Evolutionary conservation across 768 basidiomycete species (phyloP), one percentile per base, ranked within the genome.

Genomic region (Russula abietina): DNA sequence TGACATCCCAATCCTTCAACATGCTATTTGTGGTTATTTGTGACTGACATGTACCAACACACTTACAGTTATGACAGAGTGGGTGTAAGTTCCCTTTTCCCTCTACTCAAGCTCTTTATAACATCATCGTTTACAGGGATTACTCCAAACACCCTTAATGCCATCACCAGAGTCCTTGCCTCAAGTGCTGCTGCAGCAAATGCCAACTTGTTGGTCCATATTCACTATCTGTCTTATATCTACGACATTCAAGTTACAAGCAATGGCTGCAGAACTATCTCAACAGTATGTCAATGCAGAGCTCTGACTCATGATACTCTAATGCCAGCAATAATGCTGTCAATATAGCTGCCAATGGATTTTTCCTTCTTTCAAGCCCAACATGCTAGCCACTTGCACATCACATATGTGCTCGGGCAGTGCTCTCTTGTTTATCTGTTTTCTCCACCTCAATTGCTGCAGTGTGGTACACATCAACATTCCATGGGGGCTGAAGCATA

Each of bases 321-420:
- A 59, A 64, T 30, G 75, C 77, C 24, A 76, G 88, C 3, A 79
- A 80, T 53, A 85, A 77, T 45, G 83, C 88, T 10, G 80, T 91
- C 2, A 82, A 74, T 57, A 80, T 84, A 22, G 91, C 93, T 59
- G 89, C 93, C 56, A 97, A 96, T 71, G 94, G 95, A 30, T 83
- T 98, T 50, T 98, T 95, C 77, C 79, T 98, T 53, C 85, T 98
- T 57, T 89, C 87, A 92, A 72, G 86, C 87, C 0, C 85, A 88
- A 71, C 82, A 85, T 67, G 82, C 84, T 53, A 76, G 76, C 61
- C 76, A 72, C 59, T 71, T n/a, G n/a, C n/a, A n/a, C n/a, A n/a
- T n/a, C n/a, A n/a, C n/a, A n/a, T n/a, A n/a, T n/a, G n/a, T n/a
- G n/a, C n/a, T n/a, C n/a, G n/a, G n/a, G n/a, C n/a, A n/a, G n/a